Base-by-base conservation (phyloP, 129 eudicot species). In the Dittrichia graveolens region DNA sequence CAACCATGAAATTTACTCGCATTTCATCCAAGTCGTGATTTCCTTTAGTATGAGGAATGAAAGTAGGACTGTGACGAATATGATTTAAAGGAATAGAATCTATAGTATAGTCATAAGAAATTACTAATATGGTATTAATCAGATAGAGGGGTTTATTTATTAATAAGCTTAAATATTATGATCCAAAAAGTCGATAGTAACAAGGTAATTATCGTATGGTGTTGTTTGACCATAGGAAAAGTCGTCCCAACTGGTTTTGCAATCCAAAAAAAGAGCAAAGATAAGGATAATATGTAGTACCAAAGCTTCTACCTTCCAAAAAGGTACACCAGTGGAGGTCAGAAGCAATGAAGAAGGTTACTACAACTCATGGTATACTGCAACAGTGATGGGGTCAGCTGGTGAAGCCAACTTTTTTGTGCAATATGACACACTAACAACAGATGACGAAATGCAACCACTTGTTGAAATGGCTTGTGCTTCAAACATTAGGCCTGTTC, bases 261-360 rank as follows among this genome's bases (percentile, higher is more conserved):
- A 56, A 67, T 56, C 74, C 50, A 56, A 16, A 35, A 67, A 75
- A 35, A 58, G 66, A 67, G 56, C 74, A 56, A 75, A 75, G 60
- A 37, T 75, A 47, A 67, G 61, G 50, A 75, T 75, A 34, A 45
- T 65, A 67, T 75, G 68, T 15, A 45, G 18, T 43, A 13, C 73
- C 72, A 77, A 73, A 71, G 34, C 78, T 47, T 34, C 61, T 13
- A 5, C 64, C 47, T 52, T 53, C 57, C 73, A 65, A 47, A 61
- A 67, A 72, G 78, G 69, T 73, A 57, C 71, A 47, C 65, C 24
- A 24, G 69, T 65, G 45, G 92, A 85, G 79, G 90, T 84, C 24
- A 82, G 48, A 78, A 80, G 89, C 34, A 61, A 87, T 53, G 89
- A 87, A 82, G 88, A 81, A 65, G 95, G 91, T 57, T 88, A 79